Base-by-base conservation (phyloP, 176 grass and related monocot species). In the Neostapfia colusana region DNA sequence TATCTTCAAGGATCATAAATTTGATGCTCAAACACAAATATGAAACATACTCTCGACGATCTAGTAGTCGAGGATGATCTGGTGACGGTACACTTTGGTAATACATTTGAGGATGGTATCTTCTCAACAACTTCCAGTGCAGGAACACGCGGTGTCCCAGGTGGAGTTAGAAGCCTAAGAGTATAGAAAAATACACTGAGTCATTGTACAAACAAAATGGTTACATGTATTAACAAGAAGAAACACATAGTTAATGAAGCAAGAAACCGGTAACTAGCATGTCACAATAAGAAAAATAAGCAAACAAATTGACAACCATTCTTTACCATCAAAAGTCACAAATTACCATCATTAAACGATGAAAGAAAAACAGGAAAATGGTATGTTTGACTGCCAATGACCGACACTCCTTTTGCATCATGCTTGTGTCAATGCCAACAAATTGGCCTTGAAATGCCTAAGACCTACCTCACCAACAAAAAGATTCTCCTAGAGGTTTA, bases 151-250 rank as follows among this genome's bases (percentile, higher is more conserved):
- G 95, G 95, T 34, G 95, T 95, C 31, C 89, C 95, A 34, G 95
- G 95, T 0, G 95, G 95, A 40, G 95, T 99, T 64, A 99, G 87
- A 83, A 95, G 95, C 95, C 95, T 99, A 84, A 59, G 28, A 6
- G 80, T 31, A 49, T 37, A 60, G 24, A 83, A 1, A 24, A 14
- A 58, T 38, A 65, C 1, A 50, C 23, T 34, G 63, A 13, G 31
- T 77, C 57, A 65, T 42, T 76, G 37, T 64, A 26, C 14, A 74
- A 65, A 9, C 5, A 57, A 1, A 2, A 61, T 5, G 15, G 1
- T 44, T 4, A 20, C 41, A 76, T 65, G 21, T 16, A 83, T 65
- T 34, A 31, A 69, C 10, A 76, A 72, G 23, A 83, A 31, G 42
- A 64, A 36, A 20, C 66, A 81, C 40, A 42, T 28, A 31, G 23